phyloP scores from a whole-genome alignment of 129 eudicot genomes.

The Dittrichia graveolens region DNA sequence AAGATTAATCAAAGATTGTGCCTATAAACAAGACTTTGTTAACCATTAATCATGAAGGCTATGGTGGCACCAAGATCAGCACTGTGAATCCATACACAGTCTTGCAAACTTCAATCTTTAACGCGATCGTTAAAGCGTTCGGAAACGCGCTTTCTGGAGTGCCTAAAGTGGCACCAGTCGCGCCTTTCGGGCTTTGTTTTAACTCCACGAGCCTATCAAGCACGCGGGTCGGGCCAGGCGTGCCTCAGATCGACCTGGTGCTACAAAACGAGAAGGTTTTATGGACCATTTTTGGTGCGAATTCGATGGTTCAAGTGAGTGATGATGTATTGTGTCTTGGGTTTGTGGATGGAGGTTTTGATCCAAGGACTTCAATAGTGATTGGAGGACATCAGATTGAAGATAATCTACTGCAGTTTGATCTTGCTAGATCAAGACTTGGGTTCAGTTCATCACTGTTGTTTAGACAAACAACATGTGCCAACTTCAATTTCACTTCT shows the following conservation, averaged over 20 bases:
- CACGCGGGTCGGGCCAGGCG: constrained; percentile 35
- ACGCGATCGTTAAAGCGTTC: constrained; percentile 29
- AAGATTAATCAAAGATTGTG: constrained; percentile 23
- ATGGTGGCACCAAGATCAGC: constrained; percentile 56
- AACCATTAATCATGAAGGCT: constrained; percentile 36
- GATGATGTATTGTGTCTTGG: constrained; percentile 39
- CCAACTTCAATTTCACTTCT: constrained; percentile 40
- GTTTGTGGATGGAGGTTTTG: constrained; percentile 44
- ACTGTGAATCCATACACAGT: constrained; percentile 49
- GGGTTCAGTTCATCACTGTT: constrained; percentile 50
- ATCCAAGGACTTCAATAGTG: constrained; percentile 42
- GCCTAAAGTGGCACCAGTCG: constrained; percentile 36
- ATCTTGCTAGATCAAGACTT: constrained; percentile 43
- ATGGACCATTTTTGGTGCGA: constrained; percentile 47
- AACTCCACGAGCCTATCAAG: constrained; percentile 18
- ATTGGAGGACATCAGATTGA: constrained; percentile 50
- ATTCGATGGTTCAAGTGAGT: constrained; percentile 41
- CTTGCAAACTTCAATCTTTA: constrained; percentile 39
- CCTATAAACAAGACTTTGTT: constrained; percentile 31
- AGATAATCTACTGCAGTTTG: constrained; percentile 45
- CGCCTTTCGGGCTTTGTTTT: constrained; percentile 40
- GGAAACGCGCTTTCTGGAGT: constrained; percentile 15
- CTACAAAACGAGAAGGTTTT: constrained; percentile 25
- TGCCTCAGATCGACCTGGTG: constrained; percentile 43
- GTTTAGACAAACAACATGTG: constrained; percentile 40